A percentile compares a stretch with the other conserved stretches of the same genome.
Evolutionary conservation across 306 rosid species (phyloP).

Genomic region (Casuarina glauca): DNA sequence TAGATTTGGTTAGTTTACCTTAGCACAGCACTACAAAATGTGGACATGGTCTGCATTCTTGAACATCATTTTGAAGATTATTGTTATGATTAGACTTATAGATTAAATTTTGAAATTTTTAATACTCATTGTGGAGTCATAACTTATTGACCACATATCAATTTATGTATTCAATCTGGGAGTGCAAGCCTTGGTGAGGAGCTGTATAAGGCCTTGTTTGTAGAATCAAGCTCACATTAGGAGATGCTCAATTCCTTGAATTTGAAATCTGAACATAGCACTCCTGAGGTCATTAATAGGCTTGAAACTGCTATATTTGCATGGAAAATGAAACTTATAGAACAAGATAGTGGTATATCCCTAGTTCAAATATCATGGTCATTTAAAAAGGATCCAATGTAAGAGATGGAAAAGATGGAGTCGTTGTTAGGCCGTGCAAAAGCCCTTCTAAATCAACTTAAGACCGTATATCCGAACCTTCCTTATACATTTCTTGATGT

Average conservation of each 20-base stretch:
- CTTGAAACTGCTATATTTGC: conserved; percentile 50
- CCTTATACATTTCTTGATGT: conserved; percentile 87
- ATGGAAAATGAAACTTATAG: conserved; percentile 56
- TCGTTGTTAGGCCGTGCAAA: conserved; percentile 59
- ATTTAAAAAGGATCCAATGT: conserved; percentile 3
- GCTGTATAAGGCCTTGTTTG: no score
- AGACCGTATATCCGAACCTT: conserved; percentile 60
- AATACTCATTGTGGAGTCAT: no score
- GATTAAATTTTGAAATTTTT: no score
- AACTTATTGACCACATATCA: no score
- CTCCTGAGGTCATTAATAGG: conserved; percentile 67
- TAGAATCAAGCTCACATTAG: no score
- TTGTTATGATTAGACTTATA: no score
- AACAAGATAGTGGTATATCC: no score
- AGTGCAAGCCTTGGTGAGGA: no score
- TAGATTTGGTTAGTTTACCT: background rate
- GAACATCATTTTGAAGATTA: no score
- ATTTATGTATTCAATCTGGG: no score
- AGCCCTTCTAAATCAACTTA: conserved; percentile 54
- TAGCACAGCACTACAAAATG: background rate
- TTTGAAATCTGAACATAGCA: conserved; percentile 64
- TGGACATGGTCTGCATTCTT: background rate
- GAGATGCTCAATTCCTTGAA: conserved; percentile 58
- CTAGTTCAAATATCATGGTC: no score
- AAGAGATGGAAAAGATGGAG: conserved; percentile 64